Base-by-base conservation (phyloP, 2,329 filamentous ascomycete genomes). In the Verticillium zaregamsianum region DNA sequence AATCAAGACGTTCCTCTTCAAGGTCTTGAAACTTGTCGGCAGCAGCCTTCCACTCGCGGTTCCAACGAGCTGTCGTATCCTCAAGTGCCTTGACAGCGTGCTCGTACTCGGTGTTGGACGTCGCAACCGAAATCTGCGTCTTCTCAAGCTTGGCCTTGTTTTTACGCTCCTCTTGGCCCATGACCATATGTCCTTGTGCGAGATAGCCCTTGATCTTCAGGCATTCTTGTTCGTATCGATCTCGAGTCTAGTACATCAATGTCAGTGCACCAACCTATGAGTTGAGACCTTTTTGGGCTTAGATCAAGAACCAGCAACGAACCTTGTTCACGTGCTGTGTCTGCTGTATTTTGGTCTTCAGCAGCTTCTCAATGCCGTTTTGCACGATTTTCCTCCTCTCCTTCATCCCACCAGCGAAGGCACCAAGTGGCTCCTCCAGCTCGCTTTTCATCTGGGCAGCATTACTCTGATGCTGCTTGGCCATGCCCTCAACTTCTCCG, bases 21-120 rank as follows among this genome's bases (percentile, higher is more conserved):
- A 99, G 86, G 70, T 99, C 96, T 79, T 99, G 96, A 76, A 99
- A 99, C 80, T 98, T 99, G 82, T 96, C 96, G 70, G 95, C 96
- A 1, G 94, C 95, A 23, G 91, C 88, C 77, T 98, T 99, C 95
- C 95, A 99, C 74, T 99, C 95, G 69, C 94, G 86, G 73, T 99
- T 99, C 95, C 95, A 99, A 60, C 94, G 86, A 5, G 87, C 90
- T 0, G 95, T 99, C 0, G 95, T 99, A 68, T 98, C 95, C 72
- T 99, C 94, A 5, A 99, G 83, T 1, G 91, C 84, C 76, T 98
- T 98, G 63, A 99, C 90, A 0, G 95, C 93, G 59, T 87, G 86
- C 75, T 99, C 94, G 73, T 99, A 99, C 70, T 98, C 95, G 55
- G 87, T 89, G 76, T 96, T 98, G 64, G 93, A 93, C 8, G 89